phyloP scores from a whole-genome alignment of 2,329 filamentous ascomycete species.

The Lachnellula occidentalis region DNA sequence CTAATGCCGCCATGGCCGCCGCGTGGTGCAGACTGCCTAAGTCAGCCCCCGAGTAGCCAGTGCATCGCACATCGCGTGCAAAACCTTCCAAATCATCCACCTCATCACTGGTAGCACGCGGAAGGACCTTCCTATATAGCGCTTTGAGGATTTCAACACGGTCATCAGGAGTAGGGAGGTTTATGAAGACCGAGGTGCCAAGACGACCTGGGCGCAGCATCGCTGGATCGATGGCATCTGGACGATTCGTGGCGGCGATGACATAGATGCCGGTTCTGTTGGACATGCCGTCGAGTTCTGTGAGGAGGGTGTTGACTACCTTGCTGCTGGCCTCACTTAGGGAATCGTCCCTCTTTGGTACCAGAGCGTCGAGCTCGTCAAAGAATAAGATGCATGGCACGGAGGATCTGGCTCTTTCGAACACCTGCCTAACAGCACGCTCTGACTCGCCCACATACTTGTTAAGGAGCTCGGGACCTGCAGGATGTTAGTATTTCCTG shows the following conservation, averaged over 20 bases:
- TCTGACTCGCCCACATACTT: constrained; percentile 98
- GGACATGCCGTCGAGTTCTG: constrained; percentile 83
- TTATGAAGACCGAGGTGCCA: constrained; percentile 83
- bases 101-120: constrained; percentile 46
- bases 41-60: constrained; percentile 70
- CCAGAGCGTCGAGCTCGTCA: constrained; percentile 91
- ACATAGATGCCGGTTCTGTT: constrained; percentile 84
- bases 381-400: constrained; percentile 96
- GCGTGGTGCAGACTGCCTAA: constrained; percentile 46
- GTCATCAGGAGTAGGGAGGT: constrained; percentile 72
- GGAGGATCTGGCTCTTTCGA: constrained; percentile 78
- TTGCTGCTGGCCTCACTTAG: constrained; percentile 78
- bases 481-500: no score
- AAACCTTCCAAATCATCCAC: constrained; percentile 53
- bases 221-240: constrained; percentile 93
- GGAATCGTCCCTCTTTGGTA: constrained; percentile 73
- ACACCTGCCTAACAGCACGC: constrained; percentile 85
- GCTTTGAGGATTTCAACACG: constrained; percentile 81
- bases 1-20: constrained; percentile 31
- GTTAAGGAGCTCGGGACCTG: constrained; percentile 81
- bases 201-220: constrained; percentile 90
- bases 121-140: constrained; percentile 48
- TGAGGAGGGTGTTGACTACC: constrained; percentile 91
- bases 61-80: constrained; percentile 62
- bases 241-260: constrained; percentile 89